Evolutionary conservation across 441 rosid genomes (phyloP).

Genomic region (Pelargonium cotyledonis): DNA sequence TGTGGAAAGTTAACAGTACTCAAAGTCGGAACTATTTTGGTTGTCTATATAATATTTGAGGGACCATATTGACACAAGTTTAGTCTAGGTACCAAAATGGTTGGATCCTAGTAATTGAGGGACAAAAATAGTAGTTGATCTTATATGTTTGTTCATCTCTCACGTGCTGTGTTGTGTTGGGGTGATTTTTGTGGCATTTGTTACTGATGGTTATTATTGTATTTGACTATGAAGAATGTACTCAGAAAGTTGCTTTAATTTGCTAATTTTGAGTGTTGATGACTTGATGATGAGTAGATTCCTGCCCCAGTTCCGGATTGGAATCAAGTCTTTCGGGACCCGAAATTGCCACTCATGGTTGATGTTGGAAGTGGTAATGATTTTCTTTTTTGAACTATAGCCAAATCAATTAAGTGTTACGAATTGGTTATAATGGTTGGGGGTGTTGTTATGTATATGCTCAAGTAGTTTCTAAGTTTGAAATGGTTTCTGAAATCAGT

Average conservation of each 20-base stretch:
- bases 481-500: not conserved
- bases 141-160: too few species aligned
- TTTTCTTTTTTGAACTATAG: not conserved
- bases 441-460: not conserved
- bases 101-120: too few species aligned
- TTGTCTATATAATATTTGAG: too few species aligned
- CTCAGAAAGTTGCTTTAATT: not conserved
- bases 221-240: not conserved
- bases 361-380: conserved; percentile 87
- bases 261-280: conserved; percentile 6
- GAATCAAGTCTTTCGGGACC: conserved; percentile 65
- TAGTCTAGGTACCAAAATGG: too few species aligned
- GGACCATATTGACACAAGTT: too few species aligned
- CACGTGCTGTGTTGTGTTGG: not conserved
- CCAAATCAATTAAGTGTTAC: not conserved
- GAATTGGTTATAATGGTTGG: not conserved
- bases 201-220: not conserved
- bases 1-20: too few species aligned
- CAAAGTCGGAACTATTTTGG: too few species aligned
- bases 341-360: conserved; percentile 79
- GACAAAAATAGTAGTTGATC: too few species aligned
- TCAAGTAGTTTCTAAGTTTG: not conserved
- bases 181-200: not conserved
- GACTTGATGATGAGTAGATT: conserved; percentile 29
- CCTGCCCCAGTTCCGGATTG: conserved; percentile 66